phyloP scores from a whole-genome alignment of 2,329 filamentous ascomycete genomes.

The Fusarium sp. region DNA sequence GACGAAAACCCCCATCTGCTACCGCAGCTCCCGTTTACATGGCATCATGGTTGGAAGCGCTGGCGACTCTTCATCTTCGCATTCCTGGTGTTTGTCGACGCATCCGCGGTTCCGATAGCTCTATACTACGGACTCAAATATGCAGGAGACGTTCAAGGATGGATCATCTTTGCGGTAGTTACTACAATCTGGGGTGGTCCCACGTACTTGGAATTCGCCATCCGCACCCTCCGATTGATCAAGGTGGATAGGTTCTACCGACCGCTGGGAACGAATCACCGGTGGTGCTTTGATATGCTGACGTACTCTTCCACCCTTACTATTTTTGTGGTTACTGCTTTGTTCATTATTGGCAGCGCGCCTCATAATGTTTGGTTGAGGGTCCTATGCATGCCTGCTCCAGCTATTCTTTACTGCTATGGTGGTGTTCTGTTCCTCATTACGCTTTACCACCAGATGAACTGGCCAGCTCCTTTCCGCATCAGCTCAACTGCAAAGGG shows the following conservation, averaged over 20 bases:
- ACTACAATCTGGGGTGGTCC: conserved; percentile 65
- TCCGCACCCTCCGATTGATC: conserved; percentile 60
- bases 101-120: conserved; percentile 57
- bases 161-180: conserved; percentile 61
- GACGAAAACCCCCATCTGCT: conserved; percentile 50
- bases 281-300: conserved; percentile 62
- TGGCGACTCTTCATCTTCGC: conserved; percentile 59
- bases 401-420: conserved; percentile 60
- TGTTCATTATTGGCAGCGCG: conserved; percentile 61
- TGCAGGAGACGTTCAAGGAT: conserved; percentile 51
- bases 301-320: conserved; percentile 58
- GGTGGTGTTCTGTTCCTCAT: conserved; percentile 55
- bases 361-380: conserved; percentile 61
- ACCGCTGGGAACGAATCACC: conserved; percentile 56
- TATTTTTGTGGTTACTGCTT: conserved; percentile 59
- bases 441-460: conserved; percentile 48
- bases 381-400: conserved; percentile 61
- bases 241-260: conserved; percentile 60
- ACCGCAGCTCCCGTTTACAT: conserved; percentile 54
- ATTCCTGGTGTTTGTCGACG: conserved; percentile 59
- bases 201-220: conserved; percentile 63
- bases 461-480: conserved; percentile 64
- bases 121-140: conserved; percentile 63
- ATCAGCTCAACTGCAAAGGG: conserved; percentile 72
- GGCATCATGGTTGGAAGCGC: conserved; percentile 52